Evolutionary conservation across 768 basidiomycete genomes (phyloP).

Genomic region (Postia placenta): DNA sequence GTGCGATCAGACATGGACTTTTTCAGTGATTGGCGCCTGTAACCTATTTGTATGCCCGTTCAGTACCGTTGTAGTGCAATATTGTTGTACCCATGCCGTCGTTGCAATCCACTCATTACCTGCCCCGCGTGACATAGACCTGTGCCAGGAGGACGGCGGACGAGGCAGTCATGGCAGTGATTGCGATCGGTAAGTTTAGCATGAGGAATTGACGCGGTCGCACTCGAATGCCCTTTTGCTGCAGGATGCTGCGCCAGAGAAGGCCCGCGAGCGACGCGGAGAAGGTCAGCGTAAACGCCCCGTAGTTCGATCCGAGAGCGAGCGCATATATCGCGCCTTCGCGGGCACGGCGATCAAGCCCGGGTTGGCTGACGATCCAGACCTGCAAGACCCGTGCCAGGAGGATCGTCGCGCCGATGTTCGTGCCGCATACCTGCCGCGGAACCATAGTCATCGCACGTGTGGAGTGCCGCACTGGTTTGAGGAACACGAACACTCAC

Average conservation of each 20-base stretch:
- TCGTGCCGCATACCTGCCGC: conserved; percentile 63
- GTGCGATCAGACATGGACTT: conserved; percentile 58
- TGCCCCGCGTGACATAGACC: conserved; percentile 37
- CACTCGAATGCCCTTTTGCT: conserved; percentile 65
- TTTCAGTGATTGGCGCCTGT: conserved; percentile 71
- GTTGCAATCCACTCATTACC: background rate
- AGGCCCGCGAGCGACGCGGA: conserved; percentile 85
- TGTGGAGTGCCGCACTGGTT: background rate
- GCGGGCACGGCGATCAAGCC: conserved; percentile 10
- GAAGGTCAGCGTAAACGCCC: conserved; percentile 87
- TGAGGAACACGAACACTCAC: conserved; percentile 19
- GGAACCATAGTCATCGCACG: background rate
- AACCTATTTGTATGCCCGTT: background rate
- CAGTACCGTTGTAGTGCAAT: background rate
- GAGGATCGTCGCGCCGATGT: conserved; percentile 88
- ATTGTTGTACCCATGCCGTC: background rate
- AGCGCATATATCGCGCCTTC: conserved; percentile 42
- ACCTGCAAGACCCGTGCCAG: conserved; percentile 71
- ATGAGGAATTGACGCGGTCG: conserved; percentile 57
- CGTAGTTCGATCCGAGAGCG: conserved; percentile 84
- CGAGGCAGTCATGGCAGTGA: conserved; percentile 62
- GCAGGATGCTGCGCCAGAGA: conserved; percentile 72
- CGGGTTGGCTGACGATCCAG: conserved; percentile 19
- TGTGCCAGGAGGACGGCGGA: conserved; percentile 71
- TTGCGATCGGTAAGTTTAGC: conserved; percentile 67